Percentiles rank a stretch among this genome's conserved stretches.
Conservation (phyloP, 495 filamentous ascomycete species). For the Penicillium ochrochloron region DNA sequence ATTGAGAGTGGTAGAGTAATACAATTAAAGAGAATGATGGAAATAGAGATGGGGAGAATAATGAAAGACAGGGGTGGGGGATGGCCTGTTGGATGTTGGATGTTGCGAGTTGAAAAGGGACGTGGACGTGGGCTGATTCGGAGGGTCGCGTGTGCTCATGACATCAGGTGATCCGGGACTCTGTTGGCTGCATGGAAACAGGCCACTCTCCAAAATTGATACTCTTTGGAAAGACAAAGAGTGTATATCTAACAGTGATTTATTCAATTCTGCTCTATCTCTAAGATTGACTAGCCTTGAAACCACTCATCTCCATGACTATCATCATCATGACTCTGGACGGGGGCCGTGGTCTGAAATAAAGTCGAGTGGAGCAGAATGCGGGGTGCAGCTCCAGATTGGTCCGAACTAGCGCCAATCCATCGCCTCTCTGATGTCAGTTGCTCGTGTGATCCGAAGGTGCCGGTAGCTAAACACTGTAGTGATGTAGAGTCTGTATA, state of each 20-base stretch:
- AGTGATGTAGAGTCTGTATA: not conserved
- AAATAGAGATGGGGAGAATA: not conserved
- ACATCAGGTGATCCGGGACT: conserved; percentile 17
- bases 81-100: not conserved
- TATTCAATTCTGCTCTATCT: too few relatives aligned
- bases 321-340: not conserved
- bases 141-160: conserved; percentile 18
- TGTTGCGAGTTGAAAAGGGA: not conserved
- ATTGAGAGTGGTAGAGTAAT: not conserved
- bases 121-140: conserved; percentile 12
- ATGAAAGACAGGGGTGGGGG: not conserved
- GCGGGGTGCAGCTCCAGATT: conserved; percentile 49
- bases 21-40: not conserved
- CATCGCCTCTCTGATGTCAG: conserved; percentile 39
- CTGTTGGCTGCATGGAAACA: not conserved
- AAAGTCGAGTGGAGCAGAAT: conserved; percentile 43
- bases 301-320: too few relatives aligned
- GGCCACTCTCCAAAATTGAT: not conserved
- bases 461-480: conserved; percentile 15
- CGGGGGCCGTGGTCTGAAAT: conserved; percentile 2
- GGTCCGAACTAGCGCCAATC: conserved; percentile 29
- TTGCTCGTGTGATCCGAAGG: conserved; percentile 39
- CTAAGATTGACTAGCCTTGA: too few relatives aligned
- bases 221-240: too few relatives aligned
- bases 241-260: not conserved